A percentile compares a stretch with the other conserved stretches of the same genome.
Conservation (phyloP, 345 rosid species). For the Citrus cavaleriei region DNA sequence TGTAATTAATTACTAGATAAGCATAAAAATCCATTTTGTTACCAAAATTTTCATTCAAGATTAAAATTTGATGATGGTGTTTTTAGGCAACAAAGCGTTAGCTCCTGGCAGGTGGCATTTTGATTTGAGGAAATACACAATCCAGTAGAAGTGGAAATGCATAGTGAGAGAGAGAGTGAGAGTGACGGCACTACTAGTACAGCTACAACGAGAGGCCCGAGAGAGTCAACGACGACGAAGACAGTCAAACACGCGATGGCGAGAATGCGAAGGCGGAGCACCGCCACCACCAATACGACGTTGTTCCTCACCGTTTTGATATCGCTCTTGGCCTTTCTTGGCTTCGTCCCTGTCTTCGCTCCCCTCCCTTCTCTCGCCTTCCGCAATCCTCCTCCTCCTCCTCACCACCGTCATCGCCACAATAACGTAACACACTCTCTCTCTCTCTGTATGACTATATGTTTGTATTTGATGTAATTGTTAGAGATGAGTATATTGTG, state of each 20-base stretch:
- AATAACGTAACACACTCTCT: constrained; percentile 8
- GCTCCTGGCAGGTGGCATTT: too few relatives aligned
- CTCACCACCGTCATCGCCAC: constrained; percentile 21
- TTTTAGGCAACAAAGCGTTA: too few relatives aligned
- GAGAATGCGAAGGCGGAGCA: constrained; percentile 31
- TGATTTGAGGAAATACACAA: too few relatives aligned
- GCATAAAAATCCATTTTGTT: too few relatives aligned
- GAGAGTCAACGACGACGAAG: background rate
- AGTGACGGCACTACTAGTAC: background rate
- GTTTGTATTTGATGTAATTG: background rate
- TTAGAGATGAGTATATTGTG: background rate
- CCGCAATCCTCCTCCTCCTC: constrained; percentile 6
- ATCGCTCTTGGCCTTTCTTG: constrained; percentile 35
- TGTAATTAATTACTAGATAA: too few relatives aligned
- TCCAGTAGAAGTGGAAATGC: too few relatives aligned
- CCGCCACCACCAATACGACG: constrained; percentile 32
- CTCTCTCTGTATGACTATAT: too few relatives aligned
- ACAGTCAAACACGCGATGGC: constrained; percentile 19
- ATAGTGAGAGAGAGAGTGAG: too few relatives aligned
- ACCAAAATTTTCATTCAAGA: too few relatives aligned
- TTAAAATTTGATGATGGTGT: too few relatives aligned
- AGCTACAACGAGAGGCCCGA: background rate
- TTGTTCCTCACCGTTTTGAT: constrained; percentile 32
- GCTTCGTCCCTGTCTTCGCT: constrained; percentile 58
- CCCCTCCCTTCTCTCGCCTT: constrained; percentile 56